phyloP scores from a whole-genome alignment of 2,329 filamentous ascomycete species.

The Arthroderma sp. region DNA sequence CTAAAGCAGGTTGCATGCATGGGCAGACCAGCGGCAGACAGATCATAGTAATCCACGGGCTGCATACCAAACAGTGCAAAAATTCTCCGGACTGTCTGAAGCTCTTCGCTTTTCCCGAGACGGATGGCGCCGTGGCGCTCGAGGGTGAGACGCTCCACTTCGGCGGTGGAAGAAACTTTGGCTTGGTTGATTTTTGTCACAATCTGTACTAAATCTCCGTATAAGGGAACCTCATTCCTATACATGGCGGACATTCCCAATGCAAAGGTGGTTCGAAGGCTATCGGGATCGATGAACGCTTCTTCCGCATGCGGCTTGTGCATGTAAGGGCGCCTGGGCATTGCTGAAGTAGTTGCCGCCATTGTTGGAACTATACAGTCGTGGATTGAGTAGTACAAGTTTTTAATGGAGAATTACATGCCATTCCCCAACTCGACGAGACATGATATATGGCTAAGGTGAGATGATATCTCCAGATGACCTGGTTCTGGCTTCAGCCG shows the following conservation, averaged over 20 bases:
- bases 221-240: constrained; percentile 21
- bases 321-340: not conserved
- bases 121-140: constrained; percentile 38
- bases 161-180: constrained; percentile 10
- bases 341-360: not conserved
- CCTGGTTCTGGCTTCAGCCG: not conserved
- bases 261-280: constrained; percentile 19
- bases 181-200: constrained; percentile 18
- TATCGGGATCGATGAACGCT: constrained; percentile 10
- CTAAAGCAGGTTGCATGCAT: constrained; percentile 42
- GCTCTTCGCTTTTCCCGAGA: constrained; percentile 33
- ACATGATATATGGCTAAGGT: not conserved
- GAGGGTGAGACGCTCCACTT: constrained; percentile 16
- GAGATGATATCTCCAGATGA: not conserved
- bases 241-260: constrained; percentile 25
- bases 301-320: not conserved
- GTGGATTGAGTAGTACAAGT: not conserved
- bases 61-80: constrained; percentile 37
- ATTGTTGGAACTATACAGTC: not conserved
- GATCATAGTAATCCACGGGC: constrained; percentile 41
- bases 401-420: not conserved
- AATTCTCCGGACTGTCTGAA: constrained; percentile 31
- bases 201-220: constrained; percentile 20
- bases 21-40: constrained; percentile 35
- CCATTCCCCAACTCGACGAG: too few relatives aligned